Base-by-base conservation (phyloP, 176 grass and related monocot species). In the Leersia perrieri region DNA sequence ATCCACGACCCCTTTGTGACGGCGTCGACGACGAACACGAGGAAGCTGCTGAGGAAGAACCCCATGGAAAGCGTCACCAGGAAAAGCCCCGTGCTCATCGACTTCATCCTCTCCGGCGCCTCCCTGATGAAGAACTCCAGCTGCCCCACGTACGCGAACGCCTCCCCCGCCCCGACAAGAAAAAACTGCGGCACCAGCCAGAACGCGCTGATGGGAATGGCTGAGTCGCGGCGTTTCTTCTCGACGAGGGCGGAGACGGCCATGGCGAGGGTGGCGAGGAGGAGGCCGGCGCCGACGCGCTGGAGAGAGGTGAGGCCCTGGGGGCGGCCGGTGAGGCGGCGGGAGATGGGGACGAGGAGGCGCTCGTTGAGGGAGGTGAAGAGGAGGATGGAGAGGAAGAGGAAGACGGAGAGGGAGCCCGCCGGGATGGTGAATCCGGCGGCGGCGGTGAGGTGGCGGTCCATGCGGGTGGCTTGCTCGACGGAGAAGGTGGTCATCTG, bases 111-210 rank as follows among this genome's bases (percentile, higher is more conserved):
- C 73, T 90, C 90, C 0, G 93, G 93, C 36, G 87, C 90, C 85
- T 96, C 84, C 15, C 80, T 76, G 70, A 89, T 91, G 80, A 96
- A 96, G 84, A 92, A 96, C 68, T 96, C 93, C 3, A 90, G 81
- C 75, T 96, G 93, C 5, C 90, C 93, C 60, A 95, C 93, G 72
- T 96, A 90, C 16, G 87, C 85, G 47, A 96, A 96, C 3, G 85
- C 93, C 87, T 96, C 93, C 16, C 89, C 90, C 34, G 81, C 90
- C 23, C 93, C 93, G 0, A 92, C 86, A 0, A 96, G 82, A 68
- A 90, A 89, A 84, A 85, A 92, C 87, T 92, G 93, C 27, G 93
- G 90, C 67, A 96, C 89, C 15, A 89, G 84, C 93, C 93, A 92
- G 66, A 96, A 85, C 0, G 81, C 86, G 73, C 83, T 92, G 74